These are phyloP conservation scores for Adansonia digitata DNA, from an alignment of 345 rosid species.

Conservation along the genomic window DNA sequence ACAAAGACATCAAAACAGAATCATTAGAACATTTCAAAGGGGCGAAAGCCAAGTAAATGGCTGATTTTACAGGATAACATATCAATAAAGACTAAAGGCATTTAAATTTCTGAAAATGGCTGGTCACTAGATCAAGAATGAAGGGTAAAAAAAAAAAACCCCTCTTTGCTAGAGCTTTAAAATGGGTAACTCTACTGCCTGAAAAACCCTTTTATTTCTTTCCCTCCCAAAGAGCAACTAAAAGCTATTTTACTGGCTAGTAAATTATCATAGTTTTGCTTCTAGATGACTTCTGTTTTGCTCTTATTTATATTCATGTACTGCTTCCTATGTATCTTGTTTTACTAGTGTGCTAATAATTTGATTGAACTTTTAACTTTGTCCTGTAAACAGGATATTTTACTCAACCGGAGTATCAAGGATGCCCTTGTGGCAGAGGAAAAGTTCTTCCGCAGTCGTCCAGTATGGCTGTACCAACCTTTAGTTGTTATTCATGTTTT, in stretches of 20 bases:
- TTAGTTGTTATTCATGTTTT: conserved; percentile 8
- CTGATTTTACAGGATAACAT: neutral
- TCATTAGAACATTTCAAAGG: neutral
- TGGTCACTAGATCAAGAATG: neutral
- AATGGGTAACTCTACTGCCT: neutral
- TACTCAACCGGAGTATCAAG: conserved; percentile 77
- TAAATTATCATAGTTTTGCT: conserved; percentile 1
- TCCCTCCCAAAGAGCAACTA: neutral
- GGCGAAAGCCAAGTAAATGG: neutral
- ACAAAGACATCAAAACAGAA: conserved; percentile 2
- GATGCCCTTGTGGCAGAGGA: conserved; percentile 92
- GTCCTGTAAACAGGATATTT: conserved; percentile 56
- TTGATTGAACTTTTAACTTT: conserved; percentile 1
- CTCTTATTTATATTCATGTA: neutral
- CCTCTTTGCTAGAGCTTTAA: neutral
- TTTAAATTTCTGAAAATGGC: neutral
- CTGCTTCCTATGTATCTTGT: neutral
- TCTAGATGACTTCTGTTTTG: neutral
- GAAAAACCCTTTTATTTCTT: neutral
- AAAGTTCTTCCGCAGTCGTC: conserved; percentile 85
- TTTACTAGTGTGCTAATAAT: neutral
- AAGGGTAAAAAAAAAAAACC: neutral
- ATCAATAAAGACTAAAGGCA: neutral
- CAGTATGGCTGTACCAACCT: conserved; percentile 48
- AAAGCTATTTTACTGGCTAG: neutral